phyloP scores from a whole-genome alignment of 352 stramenopile species.

The Phytophthora pinifolia region DNA sequence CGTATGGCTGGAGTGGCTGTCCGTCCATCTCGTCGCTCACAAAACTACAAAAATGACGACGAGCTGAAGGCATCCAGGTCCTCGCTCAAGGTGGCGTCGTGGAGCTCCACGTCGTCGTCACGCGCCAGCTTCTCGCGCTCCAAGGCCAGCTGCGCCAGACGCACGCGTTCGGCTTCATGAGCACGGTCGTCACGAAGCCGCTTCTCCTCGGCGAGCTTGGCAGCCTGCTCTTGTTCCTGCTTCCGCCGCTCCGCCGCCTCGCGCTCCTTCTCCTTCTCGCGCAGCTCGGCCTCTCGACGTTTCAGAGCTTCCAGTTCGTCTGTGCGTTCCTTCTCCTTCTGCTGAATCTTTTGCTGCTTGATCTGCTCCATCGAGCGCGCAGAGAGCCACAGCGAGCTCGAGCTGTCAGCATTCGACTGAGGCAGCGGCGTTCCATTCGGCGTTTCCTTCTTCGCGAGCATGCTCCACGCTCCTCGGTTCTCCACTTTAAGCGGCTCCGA shows the following conservation, averaged over 20 bases:
- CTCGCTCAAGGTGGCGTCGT: slow-evolving; percentile 74
- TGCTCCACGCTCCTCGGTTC: slow-evolving; percentile 83
- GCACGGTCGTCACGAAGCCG: slow-evolving; percentile 53
- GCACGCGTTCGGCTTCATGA: slow-evolving; percentile 58
- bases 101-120: slow-evolving; percentile 64
- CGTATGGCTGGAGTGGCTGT: slow-evolving; percentile 2
- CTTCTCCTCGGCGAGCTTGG: slow-evolving; percentile 55
- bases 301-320: slow-evolving; percentile 73
- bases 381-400: slow-evolving; percentile 83
- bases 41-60: slow-evolving; percentile 83
- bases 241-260: slow-evolving; percentile 74
- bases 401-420: slow-evolving; percentile 56
- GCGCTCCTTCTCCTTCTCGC: slow-evolving; percentile 72
- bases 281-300: slow-evolving; percentile 59
- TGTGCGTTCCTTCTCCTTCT: slow-evolving; percentile 75
- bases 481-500: slow-evolving; percentile 76
- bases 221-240: slow-evolving; percentile 43
- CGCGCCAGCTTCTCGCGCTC: slow-evolving; percentile 68
- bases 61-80: slow-evolving; percentile 88
- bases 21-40: slow-evolving; percentile 20
- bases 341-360: slow-evolving; percentile 86
- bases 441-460: slow-evolving; percentile 79
- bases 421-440: slow-evolving; percentile 54
- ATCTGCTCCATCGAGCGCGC: slow-evolving; percentile 86
- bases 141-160: slow-evolving; percentile 51